Evolutionary conservation across 2,329 filamentous ascomycete species (phyloP).

Genomic region (Colletotrichum eleusines): DNA sequence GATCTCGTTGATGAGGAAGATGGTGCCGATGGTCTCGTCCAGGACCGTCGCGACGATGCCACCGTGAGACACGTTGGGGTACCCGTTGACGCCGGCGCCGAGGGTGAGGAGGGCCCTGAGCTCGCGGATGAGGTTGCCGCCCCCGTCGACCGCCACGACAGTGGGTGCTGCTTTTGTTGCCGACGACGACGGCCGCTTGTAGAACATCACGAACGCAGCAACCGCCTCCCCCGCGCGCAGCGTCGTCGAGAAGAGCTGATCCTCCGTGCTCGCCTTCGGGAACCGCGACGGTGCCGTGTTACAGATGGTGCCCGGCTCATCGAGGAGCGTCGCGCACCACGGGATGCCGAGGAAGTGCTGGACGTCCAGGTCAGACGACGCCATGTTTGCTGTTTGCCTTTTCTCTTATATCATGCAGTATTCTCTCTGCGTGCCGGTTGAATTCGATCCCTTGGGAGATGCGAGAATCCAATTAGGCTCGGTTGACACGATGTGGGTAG

Average conservation of each 20-base stretch:
- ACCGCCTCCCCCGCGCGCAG: constrained; percentile 49
- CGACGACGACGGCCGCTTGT: constrained; percentile 43
- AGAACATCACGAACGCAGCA: constrained; percentile 52
- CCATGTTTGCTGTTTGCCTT: constrained; percentile 20
- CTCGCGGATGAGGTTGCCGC: constrained; percentile 47
- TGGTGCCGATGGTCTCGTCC: constrained; percentile 53
- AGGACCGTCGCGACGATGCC: constrained; percentile 53
- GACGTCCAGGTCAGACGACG: constrained; percentile 31
- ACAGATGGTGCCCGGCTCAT: constrained; percentile 46
- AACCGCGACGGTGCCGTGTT: constrained; percentile 52
- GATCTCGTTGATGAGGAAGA: constrained; percentile 54
- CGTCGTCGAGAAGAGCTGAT: constrained; percentile 52
- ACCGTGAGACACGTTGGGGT: constrained; percentile 51
- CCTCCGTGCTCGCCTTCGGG: constrained; percentile 44
- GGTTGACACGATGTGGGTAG: background rate
- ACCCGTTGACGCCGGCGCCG: constrained; percentile 51
- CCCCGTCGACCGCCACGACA: constrained; percentile 21
- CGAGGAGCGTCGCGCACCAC: constrained; percentile 53
- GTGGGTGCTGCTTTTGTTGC: background rate
- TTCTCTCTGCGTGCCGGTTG: background rate
- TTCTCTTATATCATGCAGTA: background rate
- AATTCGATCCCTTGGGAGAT: too few relatives aligned
- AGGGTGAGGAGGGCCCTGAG: constrained; percentile 50
- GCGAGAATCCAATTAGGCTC: too few relatives aligned
- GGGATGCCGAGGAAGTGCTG: constrained; percentile 52